Conservation (phyloP, 306 rosid genomes). For the Canavalia gladiata region DNA sequence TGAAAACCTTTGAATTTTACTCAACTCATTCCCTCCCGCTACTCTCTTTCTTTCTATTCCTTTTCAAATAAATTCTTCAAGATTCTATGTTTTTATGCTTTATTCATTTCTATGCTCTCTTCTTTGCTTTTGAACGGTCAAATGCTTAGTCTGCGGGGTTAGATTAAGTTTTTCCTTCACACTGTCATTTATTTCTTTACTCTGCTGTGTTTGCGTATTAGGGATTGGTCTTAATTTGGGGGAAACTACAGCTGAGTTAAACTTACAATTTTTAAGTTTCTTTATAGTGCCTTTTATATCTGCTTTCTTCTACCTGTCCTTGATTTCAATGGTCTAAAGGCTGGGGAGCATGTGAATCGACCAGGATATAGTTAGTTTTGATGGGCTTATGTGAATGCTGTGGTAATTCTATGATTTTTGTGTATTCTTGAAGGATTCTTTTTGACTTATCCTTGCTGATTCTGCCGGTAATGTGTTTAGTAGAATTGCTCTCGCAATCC, state of each 20-base stretch:
- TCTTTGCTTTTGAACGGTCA: neutral
- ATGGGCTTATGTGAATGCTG: neutral
- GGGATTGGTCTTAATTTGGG: neutral
- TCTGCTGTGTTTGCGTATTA: neutral
- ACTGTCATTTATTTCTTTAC: neutral
- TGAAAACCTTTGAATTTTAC: too few species aligned
- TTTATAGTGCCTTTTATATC: neutral
- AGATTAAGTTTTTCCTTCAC: neutral
- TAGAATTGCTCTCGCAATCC: neutral
- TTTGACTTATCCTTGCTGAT: neutral
- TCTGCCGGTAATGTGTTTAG: neutral
- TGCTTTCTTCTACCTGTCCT: slow-evolving; percentile 15
- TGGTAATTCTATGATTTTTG: neutral
- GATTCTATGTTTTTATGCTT: neutral
- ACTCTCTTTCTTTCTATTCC: too few species aligned
- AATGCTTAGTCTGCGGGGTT: neutral
- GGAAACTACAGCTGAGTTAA: neutral
- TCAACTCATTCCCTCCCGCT: too few species aligned
- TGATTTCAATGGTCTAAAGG: neutral
- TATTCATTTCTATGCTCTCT: neutral
- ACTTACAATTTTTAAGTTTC: slow-evolving; percentile 18
- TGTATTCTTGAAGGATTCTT: neutral
- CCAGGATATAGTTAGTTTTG: neutral
- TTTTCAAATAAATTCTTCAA: neutral
- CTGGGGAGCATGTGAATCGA: neutral